Percentiles rank a stretch among this genome's conserved stretches.
phyloP scores from a whole-genome alignment of 306 rosid species.

The Oxytropis ochrocephala region DNA sequence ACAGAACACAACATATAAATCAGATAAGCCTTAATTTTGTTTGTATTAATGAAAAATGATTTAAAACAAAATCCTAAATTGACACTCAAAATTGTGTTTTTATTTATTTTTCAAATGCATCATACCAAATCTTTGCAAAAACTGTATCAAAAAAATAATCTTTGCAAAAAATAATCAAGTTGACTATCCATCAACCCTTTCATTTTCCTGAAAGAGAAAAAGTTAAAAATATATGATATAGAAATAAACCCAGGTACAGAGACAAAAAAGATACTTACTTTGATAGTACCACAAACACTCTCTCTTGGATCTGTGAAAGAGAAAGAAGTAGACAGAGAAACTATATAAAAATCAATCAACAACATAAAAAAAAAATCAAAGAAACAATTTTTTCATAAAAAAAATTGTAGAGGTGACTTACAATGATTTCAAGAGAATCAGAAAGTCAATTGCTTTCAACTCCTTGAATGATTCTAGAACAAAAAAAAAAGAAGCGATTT shows the following conservation, averaged over 20 bases:
- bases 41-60: no score
- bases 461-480: no score
- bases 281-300: slow-evolving; percentile 29
- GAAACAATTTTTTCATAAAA: not conserved
- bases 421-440: slow-evolving; percentile 3
- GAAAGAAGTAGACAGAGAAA: slow-evolving; percentile 32
- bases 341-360: not conserved
- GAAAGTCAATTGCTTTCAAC: slow-evolving; percentile 27
- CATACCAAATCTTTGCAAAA: no score
- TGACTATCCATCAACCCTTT: no score
- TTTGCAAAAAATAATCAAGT: no score
- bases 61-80: not conserved
- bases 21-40: not conserved
- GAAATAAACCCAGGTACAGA: not conserved
- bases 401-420: slow-evolving; percentile 22
- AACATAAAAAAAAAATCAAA: not conserved
- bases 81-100: no score
- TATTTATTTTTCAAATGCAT: no score
- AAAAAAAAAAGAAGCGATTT: no score
- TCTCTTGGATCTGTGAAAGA: slow-evolving; percentile 54
- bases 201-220: no score
- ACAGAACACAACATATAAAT: not conserved
- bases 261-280: slow-evolving; percentile 24
- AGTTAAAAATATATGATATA: not conserved
- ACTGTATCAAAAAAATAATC: no score